A percentile compares a stretch with the other conserved stretches of the same genome.
These are phyloP conservation scores for Flaveria sonorensis DNA, from an alignment of 129 eudicot species.

Conservation along the genomic window DNA sequence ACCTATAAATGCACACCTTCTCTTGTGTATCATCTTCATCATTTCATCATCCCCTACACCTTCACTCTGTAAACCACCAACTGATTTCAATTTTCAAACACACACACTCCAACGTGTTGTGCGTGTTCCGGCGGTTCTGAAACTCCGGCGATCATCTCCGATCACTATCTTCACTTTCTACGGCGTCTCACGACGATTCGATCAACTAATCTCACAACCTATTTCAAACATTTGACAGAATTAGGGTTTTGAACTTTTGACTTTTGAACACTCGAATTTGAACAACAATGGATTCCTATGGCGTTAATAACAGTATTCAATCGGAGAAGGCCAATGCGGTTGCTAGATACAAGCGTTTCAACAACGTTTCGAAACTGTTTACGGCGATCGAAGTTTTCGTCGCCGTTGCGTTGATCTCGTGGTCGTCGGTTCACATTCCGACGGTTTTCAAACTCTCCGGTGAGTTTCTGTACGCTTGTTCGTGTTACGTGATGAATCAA, in stretches of 20 bases:
- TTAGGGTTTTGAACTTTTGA: not conserved
- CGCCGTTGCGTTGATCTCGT: constrained; percentile 45
- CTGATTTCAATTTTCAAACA: not conserved
- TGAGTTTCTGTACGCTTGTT: constrained; percentile 28
- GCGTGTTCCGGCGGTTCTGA: not conserved
- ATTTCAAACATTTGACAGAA: not conserved
- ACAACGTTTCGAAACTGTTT: not conserved
- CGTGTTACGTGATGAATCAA: constrained; percentile 45
- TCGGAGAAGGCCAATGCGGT: constrained; percentile 12
- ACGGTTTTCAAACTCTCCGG: constrained; percentile 27
- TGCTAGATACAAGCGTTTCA: not conserved
- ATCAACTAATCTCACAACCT: not conserved
- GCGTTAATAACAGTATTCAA: constrained; percentile 3
- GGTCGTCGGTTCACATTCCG: constrained; percentile 60
- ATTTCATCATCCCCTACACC: constrained; percentile 5
- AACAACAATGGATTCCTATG: constrained; percentile 9
- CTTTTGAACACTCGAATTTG: not conserved
- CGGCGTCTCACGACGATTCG: not conserved
- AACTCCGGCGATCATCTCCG: not conserved
- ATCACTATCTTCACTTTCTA: not conserved
- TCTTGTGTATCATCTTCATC: not conserved
- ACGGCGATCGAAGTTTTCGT: not conserved
- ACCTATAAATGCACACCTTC: constrained; percentile 16
- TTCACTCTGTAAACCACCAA: not conserved
- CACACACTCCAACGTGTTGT: not conserved